Base-by-base conservation (phyloP, 495 filamentous ascomycete genomes). In the Hyaloscypha bicolor region DNA sequence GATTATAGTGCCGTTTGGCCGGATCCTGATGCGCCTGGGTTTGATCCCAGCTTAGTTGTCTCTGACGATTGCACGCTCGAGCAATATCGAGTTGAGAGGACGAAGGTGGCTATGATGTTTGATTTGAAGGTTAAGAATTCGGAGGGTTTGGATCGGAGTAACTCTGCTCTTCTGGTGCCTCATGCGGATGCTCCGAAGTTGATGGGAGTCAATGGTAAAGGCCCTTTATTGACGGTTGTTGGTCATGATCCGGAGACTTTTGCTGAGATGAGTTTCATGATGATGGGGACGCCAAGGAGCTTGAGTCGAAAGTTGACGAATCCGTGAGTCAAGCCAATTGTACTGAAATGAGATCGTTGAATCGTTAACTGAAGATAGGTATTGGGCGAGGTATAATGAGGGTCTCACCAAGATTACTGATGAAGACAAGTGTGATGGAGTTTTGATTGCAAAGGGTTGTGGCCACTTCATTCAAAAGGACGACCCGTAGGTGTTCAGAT, bases 401-500 rank as follows among this genome's bases (percentile, higher is more conserved):
- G 86, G 82, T 0, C 72, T 91, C 48, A 74, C 72, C 5, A 73
- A 73, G 30, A 77, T 90, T 25, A 85, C 82, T 0, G 74, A 75
- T 16, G 60, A 63, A 6, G 76, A 75, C 30, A 76, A 71, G 51
- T 78, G 74, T 59, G 75, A 75, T 5, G 82, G 84, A 1, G 81
- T 85, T 6, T 68, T 87, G 14, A 79, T 82, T 56, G 87, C 87
- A 0, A 76, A 77, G 14, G 77, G 77, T 0, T 85, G 86, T 52
- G 86, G 87, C 0, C 86, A 90, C 72, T 90, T 90, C 69, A 80
- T 90, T 37, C 87, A 89, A 70, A 83, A 73, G 68, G 87, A 90
- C 68, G 80, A 85, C 64, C 87, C 87, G 25, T 25, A 25, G 25
- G 25, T 25, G 25, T 25, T 25, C 1, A 25, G 25, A 25, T 25